Conservation (phyloP, 2,329 filamentous ascomycete genomes). For the Amesomyces nigricolor region DNA sequence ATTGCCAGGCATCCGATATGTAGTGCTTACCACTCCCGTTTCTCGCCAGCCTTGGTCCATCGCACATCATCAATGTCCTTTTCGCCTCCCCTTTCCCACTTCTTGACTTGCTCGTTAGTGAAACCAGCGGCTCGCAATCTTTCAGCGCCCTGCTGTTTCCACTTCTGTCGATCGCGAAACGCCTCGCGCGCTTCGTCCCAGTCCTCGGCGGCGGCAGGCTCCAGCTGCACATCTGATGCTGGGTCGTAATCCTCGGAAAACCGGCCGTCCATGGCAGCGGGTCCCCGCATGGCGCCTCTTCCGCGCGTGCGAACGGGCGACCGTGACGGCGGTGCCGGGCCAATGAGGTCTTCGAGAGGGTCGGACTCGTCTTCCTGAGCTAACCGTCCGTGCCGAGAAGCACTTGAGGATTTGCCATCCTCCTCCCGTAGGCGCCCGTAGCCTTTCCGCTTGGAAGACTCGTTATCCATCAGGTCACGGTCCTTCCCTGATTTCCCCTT, state of each 20-base stretch:
- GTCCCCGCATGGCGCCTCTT: conserved; percentile 57
- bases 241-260: conserved; percentile 65
- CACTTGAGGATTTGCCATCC: conserved; percentile 1
- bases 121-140: conserved; percentile 74
- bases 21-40: conserved; percentile 46
- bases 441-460: conserved; percentile 13
- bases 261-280: conserved; percentile 69
- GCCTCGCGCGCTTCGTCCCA: conserved; percentile 80
- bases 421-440: conserved; percentile 14
- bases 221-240: conserved; percentile 49
- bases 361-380: conserved; percentile 53
- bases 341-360: conserved; percentile 69
- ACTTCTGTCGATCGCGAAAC: conserved; percentile 71
- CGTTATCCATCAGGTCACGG: conserved; percentile 12
- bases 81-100: conserved; percentile 60
- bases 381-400: background rate
- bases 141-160: conserved; percentile 69
- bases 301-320: conserved; percentile 60
- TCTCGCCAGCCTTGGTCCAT: conserved; percentile 66
- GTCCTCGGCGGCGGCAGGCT: conserved; percentile 51
- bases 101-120: conserved; percentile 64
- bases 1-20: background rate
- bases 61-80: conserved; percentile 60
- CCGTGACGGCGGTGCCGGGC: conserved; percentile 56
- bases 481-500: conserved; percentile 13